Evolutionary conservation across 257 asterid genomes (phyloP).

Genomic region (Solanum sitiens): DNA sequence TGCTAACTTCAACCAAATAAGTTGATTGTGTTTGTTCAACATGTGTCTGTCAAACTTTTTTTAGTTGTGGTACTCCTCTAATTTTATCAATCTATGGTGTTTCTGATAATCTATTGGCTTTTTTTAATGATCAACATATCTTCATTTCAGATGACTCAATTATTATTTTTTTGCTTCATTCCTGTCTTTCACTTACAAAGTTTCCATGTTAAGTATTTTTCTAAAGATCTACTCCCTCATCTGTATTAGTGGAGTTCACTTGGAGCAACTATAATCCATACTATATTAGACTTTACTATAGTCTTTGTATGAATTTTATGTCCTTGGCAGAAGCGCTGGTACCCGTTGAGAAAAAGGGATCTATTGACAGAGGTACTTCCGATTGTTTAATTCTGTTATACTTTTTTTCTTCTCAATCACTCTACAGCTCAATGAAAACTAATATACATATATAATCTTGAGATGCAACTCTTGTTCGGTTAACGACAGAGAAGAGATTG

Average conservation of each 20-base stretch:
- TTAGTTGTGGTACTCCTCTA: too few species aligned
- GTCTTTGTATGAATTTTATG: background rate
- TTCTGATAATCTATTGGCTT: background rate
- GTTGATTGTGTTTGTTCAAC: too few species aligned
- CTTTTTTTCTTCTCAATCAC: background rate
- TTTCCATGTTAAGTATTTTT: too few species aligned
- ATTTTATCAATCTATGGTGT: too few species aligned
- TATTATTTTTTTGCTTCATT: background rate
- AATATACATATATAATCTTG: background rate
- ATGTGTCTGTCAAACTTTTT: too few species aligned
- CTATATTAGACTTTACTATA: background rate
- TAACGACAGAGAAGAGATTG: constrained; percentile 71
- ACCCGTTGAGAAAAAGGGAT: constrained; percentile 52
- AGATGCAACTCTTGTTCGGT: constrained; percentile 76
- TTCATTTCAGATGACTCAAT: background rate
- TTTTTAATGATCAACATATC: background rate
- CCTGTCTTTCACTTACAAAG: too few species aligned
- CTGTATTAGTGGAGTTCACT: background rate
- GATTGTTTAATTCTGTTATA: background rate
- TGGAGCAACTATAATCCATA: background rate
- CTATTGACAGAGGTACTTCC: constrained; percentile 63
- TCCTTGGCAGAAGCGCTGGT: constrained; percentile 37
- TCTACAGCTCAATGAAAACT: background rate
- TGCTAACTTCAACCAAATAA: too few species aligned
- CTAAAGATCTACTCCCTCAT: background rate